These are phyloP conservation scores for Nicotiana tomentosiformis DNA, from an alignment of 257 asterid genomes.

Conservation along the genomic window DNA sequence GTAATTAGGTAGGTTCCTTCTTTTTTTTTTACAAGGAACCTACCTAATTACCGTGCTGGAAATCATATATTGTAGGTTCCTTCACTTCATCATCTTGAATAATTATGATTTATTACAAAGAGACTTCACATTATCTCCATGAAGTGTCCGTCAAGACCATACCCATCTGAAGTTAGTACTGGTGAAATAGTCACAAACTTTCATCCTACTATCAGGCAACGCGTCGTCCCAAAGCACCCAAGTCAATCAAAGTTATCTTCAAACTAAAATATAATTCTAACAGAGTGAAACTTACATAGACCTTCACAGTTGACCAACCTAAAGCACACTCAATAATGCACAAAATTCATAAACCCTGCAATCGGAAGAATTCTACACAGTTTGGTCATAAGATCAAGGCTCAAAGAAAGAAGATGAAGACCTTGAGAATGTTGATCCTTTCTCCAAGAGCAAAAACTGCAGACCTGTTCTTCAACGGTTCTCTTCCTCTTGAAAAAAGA, in stretches of 20 bases:
- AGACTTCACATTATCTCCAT: neutral
- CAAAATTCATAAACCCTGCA: neutral
- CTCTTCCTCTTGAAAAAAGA: constrained; percentile 90
- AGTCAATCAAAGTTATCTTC: neutral
- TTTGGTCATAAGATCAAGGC: constrained; percentile 1
- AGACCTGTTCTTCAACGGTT: constrained; percentile 95
- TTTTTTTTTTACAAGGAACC: too few species aligned
- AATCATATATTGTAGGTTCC: too few species aligned
- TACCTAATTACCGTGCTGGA: too few species aligned
- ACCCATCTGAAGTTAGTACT: neutral
- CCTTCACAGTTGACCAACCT: neutral
- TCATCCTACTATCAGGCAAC: neutral
- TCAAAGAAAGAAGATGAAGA: constrained; percentile 17
- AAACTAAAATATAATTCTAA: neutral
- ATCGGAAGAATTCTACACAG: neutral
- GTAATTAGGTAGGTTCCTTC: neutral
- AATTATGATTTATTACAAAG: too few species aligned
- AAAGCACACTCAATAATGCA: neutral
- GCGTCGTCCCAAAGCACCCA: neutral
- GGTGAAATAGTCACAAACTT: neutral
- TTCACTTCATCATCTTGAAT: neutral
- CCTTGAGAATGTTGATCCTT: constrained; percentile 95
- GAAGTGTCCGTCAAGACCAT: neutral
- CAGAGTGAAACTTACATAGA: neutral
- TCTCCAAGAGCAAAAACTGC: constrained; percentile 99